These are phyloP conservation scores for Hypoxylon rickii DNA, from an alignment of 495 filamentous ascomycete species.

Conservation along the genomic window DNA sequence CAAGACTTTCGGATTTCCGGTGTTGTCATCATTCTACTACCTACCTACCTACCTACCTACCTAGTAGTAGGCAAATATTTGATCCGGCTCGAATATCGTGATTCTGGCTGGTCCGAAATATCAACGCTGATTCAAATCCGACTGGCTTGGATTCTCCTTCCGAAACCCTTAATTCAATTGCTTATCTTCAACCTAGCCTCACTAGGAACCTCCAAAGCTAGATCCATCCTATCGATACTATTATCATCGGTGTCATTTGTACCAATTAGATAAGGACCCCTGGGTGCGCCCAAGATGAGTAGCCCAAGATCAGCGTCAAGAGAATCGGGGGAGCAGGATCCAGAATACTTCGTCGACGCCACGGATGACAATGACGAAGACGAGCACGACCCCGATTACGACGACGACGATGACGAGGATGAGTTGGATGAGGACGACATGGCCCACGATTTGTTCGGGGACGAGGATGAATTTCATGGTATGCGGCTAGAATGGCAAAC, in stretches of 20 bases:
- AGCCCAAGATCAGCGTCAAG: constrained; percentile 25
- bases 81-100: not conserved
- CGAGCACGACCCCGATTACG: constrained; percentile 57
- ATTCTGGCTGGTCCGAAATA: constrained; percentile 8
- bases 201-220: too few species aligned
- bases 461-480: constrained; percentile 52
- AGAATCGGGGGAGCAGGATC: constrained; percentile 17
- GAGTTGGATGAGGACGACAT: constrained; percentile 46
- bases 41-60: too few species aligned
- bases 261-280: too few species aligned
- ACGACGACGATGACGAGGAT: constrained; percentile 45
- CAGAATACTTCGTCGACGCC: constrained; percentile 35
- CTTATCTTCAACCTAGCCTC: too few species aligned
- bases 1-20: constrained; percentile 10
- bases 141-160: not conserved
- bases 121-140: not conserved
- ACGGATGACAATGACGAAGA: constrained; percentile 41
- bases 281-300: constrained; percentile 22
- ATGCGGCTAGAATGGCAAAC: constrained; percentile 14
- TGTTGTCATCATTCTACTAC: too few species aligned
- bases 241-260: too few species aligned
- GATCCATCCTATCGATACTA: too few species aligned
- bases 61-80: too few species aligned
- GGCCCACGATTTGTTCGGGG: constrained; percentile 45
- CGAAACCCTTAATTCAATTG: too few species aligned